Conservation (phyloP, 257 asterid species). For the Handroanthus guayacan region DNA sequence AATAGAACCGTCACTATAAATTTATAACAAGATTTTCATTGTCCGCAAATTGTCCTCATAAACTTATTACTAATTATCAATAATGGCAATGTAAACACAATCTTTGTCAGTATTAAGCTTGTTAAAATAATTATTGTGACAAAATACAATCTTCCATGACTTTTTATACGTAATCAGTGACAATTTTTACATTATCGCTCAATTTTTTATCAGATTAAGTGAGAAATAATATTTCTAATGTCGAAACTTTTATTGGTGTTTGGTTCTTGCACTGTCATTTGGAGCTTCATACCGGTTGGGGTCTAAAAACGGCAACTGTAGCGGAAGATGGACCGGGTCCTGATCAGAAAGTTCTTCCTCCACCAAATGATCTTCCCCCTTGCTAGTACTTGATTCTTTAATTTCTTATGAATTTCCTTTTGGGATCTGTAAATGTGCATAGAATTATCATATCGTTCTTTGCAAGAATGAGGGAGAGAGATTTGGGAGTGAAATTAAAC, state of each 20-base stretch:
- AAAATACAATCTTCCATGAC: no score
- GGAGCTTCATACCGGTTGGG: constrained; percentile 75
- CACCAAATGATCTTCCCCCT: constrained; percentile 63
- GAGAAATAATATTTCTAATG: not conserved
- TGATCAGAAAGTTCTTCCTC: constrained; percentile 56
- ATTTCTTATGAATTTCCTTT: not conserved
- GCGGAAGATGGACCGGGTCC: constrained; percentile 64
- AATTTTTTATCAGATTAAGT: no score
- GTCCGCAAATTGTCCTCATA: no score
- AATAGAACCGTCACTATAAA: no score
- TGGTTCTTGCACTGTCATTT: constrained; percentile 69
- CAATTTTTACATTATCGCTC: no score
- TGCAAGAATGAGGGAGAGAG: constrained; percentile 31
- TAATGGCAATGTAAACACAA: no score
- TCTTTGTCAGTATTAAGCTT: no score
- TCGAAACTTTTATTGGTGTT: constrained; percentile 42
- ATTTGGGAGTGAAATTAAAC: constrained; percentile 18
- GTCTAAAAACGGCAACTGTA: constrained; percentile 62
- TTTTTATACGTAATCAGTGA: no score
- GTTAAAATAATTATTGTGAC: no score
- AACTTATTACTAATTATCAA: no score
- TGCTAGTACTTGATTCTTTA: constrained; percentile 38
- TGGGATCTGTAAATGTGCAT: not conserved
- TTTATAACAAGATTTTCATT: no score
- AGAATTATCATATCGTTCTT: not conserved